Evolutionary conservation across 2,329 filamentous ascomycete species (phyloP), one percentile per base, ranked within the genome.

Genomic region (Aspergillus udagawae): DNA sequence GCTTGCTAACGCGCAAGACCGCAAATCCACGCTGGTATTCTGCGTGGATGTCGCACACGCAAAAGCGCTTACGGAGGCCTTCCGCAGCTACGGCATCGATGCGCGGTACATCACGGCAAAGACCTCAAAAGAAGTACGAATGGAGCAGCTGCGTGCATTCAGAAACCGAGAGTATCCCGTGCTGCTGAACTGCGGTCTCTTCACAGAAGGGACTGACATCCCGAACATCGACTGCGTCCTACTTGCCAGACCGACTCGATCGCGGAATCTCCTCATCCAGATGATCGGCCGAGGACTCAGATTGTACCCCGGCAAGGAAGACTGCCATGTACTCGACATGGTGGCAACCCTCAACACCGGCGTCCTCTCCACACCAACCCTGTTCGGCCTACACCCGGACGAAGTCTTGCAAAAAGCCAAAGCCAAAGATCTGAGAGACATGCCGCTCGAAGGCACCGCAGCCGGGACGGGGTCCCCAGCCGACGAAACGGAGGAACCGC

Each of bases 281-380:
- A 99, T 99, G 94, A 96, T 99, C 60, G 94, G 94, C 0, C 84
- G 94, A 66, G 94, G 94, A 4, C 90, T 99, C 85, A 86, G 94
- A 45, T 77, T 97, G 42, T 83, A 91, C 70, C 80, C 86, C 0
- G 89, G 84, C 12, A 99, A 99, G 74, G 78, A 86, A 42, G 85
- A 97, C 68, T 99, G 94, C 65, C 94, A 97, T 71, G 82, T 99
- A 58, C 95, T 99, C 67, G 94, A 99, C 73, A 92, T 99, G 86
- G 94, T 97, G 0, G 89, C 92, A 0, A 91, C 87, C 41, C 78
- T 97, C 23, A 86, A 87, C 52, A 89, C 87, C 0, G 94, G 94
- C 4, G 90, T 99, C 52, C 84, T 96, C 2, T 95, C 92, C 0
- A 92, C 91, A 0, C 93, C 94, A 0, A 97, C 94, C 0, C 79